These are phyloP conservation scores for Ilex aquifolium DNA, from an alignment of 257 asterid species.

Conservation along the genomic window DNA sequence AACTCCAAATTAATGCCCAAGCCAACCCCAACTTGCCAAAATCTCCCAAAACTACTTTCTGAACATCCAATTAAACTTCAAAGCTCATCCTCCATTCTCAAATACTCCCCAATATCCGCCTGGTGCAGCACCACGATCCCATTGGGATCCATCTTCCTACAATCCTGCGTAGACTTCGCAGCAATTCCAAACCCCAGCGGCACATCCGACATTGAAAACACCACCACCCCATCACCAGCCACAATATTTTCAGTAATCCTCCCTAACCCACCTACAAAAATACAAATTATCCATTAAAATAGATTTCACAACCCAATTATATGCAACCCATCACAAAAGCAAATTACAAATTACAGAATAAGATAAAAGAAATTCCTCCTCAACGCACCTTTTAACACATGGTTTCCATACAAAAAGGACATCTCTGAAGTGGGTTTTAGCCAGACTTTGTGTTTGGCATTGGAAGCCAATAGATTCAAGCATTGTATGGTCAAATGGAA, in stretches of 20 bases:
- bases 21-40: too few species aligned
- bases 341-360: conserved; percentile 3
- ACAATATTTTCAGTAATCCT: conserved; percentile 47
- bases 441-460: conserved; percentile 23
- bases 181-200: not conserved
- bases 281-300: too few species aligned
- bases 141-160: not conserved
- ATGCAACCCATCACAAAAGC: not conserved
- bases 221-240: conserved; percentile 2
- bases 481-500: conserved; percentile 66
- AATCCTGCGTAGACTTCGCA: not conserved
- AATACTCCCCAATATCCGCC: too few species aligned
- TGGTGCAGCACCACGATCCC: too few species aligned
- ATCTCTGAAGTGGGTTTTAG: too few species aligned
- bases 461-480: conserved; percentile 56
- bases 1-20: too few species aligned
- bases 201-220: not conserved
- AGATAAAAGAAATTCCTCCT: too few species aligned
- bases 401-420: too few species aligned
- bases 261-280: conserved; percentile 60
- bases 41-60: too few species aligned
- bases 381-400: too few species aligned
- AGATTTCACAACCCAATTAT: not conserved
- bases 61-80: too few species aligned
- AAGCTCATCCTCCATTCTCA: too few species aligned